phyloP scores from a whole-genome alignment of 108 stramenopile species.

The Nannochloropsis salina region DNA sequence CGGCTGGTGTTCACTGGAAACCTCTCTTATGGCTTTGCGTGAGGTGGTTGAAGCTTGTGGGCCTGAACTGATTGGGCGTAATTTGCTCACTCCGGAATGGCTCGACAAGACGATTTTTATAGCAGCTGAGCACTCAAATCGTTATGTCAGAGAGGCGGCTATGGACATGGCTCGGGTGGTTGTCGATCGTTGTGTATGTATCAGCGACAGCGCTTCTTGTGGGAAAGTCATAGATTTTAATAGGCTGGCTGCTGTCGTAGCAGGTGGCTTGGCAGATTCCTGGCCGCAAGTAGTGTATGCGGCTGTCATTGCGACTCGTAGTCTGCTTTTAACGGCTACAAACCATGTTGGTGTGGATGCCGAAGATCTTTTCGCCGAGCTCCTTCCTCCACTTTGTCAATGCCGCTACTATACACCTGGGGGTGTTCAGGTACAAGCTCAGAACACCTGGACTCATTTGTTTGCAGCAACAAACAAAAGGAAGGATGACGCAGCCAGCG shows the following conservation, averaged over 20 bases:
- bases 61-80: background rate
- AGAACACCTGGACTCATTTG: background rate
- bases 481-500: background rate
- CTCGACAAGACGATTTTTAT: background rate
- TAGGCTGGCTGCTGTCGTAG: background rate
- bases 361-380: background rate
- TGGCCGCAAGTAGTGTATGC: conserved; percentile 1
- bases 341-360: background rate
- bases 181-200: background rate
- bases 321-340: background rate
- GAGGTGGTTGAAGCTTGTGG: background rate
- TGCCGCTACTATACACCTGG: background rate
- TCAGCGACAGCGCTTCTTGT: background rate
- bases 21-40: background rate
- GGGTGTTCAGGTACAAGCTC: conserved; percentile 15
- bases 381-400: background rate
- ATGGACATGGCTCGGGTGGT: background rate
- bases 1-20: background rate
- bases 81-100: background rate
- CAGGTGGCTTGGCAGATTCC: background rate
- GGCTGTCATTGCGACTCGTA: background rate
- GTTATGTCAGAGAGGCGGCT: background rate
- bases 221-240: background rate
- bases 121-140: background rate
- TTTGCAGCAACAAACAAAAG: background rate